phyloP scores from a whole-genome alignment of 2,329 filamentous ascomycete genomes.

The Fusarium sp. region DNA sequence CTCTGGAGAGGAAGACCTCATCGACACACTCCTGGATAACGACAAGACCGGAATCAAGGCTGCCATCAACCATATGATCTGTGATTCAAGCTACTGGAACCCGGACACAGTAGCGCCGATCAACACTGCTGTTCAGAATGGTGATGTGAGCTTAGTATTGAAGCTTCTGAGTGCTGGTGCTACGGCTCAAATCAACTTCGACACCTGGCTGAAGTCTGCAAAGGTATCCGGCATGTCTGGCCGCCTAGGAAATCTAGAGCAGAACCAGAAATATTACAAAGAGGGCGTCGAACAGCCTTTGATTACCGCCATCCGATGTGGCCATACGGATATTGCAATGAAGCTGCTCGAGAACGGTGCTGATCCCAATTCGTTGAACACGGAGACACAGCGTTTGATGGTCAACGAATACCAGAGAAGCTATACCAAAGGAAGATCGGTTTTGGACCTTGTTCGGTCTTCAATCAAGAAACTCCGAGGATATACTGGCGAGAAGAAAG shows the following conservation, averaged over 20 bases:
- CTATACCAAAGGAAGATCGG: constrained; percentile 58
- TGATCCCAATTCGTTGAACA: constrained; percentile 72
- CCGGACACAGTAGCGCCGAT: constrained; percentile 63
- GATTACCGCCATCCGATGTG: constrained; percentile 66
- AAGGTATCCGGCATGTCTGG: constrained; percentile 56
- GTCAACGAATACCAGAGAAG: constrained; percentile 49
- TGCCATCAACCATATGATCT: constrained; percentile 74
- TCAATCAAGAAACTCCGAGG: constrained; percentile 64
- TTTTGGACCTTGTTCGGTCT: constrained; percentile 71
- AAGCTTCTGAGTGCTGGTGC: constrained; percentile 75
- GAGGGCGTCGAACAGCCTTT: constrained; percentile 72
- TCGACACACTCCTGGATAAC: constrained; percentile 64
- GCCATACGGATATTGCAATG: constrained; percentile 61
- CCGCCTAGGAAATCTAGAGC: constrained; percentile 57
- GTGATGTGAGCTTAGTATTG: constrained; percentile 65
- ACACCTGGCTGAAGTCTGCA: constrained; percentile 71
- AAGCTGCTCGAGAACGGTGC: constrained; percentile 73
- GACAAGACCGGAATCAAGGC: constrained; percentile 72
- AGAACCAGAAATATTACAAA: constrained; percentile 63
- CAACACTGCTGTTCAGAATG: constrained; percentile 67
- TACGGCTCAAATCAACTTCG: constrained; percentile 69
- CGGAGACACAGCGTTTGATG: constrained; percentile 53
- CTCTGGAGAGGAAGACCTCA: constrained; percentile 60
- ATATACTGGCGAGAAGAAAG: constrained; percentile 53
- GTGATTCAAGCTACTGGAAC: constrained; percentile 53